phyloP scores from a whole-genome alignment of 495 filamentous ascomycete species.

The Talaromyces nanjingensis region DNA sequence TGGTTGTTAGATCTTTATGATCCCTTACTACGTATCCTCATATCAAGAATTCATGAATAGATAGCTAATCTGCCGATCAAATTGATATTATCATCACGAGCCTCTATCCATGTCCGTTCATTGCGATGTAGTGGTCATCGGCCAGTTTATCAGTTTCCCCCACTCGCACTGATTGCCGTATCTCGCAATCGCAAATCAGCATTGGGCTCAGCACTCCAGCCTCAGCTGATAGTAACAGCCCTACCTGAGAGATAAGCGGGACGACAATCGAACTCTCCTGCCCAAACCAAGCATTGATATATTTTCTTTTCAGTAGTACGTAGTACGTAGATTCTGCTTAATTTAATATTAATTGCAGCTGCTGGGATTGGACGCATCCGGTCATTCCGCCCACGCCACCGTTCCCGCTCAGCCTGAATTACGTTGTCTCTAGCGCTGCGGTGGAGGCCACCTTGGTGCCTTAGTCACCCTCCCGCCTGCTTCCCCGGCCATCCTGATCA shows the following conservation, averaged over 20 bases:
- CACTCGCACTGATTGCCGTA: not conserved
- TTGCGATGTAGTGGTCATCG: not conserved
- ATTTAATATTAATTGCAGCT: not conserved
- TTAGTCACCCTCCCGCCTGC: constrained; percentile 4
- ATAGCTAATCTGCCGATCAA: not conserved
- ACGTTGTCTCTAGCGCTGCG: not conserved
- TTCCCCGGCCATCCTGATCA: constrained; percentile 14
- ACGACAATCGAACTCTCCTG: not conserved
- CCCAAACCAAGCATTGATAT: not conserved
- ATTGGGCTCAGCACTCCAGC: not conserved
- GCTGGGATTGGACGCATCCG: constrained; percentile 9
- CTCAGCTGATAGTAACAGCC: not conserved
- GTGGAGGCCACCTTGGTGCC: not conserved
- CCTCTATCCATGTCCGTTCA: not conserved
- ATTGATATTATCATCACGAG: not conserved
- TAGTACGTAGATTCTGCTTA: not conserved
- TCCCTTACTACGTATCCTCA: not conserved
- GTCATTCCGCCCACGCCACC: constrained; percentile 10
- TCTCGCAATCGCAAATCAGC: not conserved
- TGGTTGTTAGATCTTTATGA: not conserved
- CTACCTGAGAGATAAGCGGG: not conserved
- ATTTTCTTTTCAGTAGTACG: not conserved
- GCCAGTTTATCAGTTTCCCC: not conserved
- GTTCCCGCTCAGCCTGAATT: constrained; percentile 1
- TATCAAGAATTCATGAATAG: not conserved